Evolutionary conservation across 2,329 filamentous ascomycete species (phyloP).

Genomic region (Phyllachora maydis): DNA sequence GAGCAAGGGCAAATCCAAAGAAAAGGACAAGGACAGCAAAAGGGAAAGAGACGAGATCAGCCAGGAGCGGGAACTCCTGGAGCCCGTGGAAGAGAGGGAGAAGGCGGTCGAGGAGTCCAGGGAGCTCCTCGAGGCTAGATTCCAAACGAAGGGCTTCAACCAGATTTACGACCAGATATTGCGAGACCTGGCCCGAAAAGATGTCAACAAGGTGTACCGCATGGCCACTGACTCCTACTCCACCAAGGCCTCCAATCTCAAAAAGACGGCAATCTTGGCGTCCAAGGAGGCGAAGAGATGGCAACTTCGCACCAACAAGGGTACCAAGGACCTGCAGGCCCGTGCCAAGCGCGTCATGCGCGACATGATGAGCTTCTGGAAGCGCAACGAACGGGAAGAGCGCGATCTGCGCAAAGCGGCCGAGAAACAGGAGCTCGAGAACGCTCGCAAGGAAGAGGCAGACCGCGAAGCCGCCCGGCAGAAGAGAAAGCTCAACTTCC

Average conservation of each 20-base stretch:
- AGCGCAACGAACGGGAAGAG: constrained; percentile 93
- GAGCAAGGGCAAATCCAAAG: constrained; percentile 14
- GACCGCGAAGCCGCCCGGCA: constrained; percentile 94
- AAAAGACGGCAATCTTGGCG: constrained; percentile 90
- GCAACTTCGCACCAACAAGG: constrained; percentile 97
- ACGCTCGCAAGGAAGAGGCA: constrained; percentile 88
- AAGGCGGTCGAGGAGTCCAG: constrained; percentile 19
- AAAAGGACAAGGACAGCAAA: constrained; percentile 17
- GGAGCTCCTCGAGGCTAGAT: constrained; percentile 37
- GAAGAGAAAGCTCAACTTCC: constrained; percentile 96
- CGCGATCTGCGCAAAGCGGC: constrained; percentile 84
- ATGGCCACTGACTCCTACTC: constrained; percentile 70
- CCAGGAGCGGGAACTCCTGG: constrained; percentile 2
- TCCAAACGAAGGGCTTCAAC: constrained; percentile 81
- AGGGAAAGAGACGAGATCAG: constrained; percentile 11
- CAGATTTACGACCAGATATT: constrained; percentile 96
- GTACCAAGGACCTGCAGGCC: constrained; percentile 91
- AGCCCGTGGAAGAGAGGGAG: constrained; percentile 26
- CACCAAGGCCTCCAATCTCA: constrained; percentile 83
- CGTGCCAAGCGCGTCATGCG: constrained; percentile 96
- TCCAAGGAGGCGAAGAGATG: constrained; percentile 94
- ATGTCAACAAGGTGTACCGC: constrained; percentile 80
- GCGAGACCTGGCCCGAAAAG: constrained; percentile 83
- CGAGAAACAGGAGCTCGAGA: constrained; percentile 89
- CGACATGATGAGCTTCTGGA: constrained; percentile 99